Base-by-base conservation (phyloP, 305 asterid genomes). In the Solanum hybrid region DNA sequence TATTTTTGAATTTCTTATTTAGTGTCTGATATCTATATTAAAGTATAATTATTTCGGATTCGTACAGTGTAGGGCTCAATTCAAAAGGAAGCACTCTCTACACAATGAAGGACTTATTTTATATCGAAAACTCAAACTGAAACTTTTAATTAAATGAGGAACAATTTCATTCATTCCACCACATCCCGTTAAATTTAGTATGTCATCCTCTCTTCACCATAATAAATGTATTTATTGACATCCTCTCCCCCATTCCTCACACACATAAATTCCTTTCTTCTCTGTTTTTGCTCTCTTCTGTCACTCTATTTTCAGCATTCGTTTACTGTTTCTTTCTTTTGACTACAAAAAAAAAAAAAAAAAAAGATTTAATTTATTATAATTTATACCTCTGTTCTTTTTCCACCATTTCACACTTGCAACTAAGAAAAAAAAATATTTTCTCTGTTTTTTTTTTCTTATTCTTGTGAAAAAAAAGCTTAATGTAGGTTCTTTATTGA, bases 61-160 rank as follows among this genome's bases (percentile, higher is more conserved):
- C n/a, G 4, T 16, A 3, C 8, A 46, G 0, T 16, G 64, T 51
- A 51, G 67, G n/a, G 67, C n/a, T 51, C n/a, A 0, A 39, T 39
- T 39, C 42, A 39, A 39, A 39, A 39, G 13, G 42, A 3, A 14
- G 64, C 64, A 46, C 64, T 13, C 61, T 46, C 8, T 46, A 14
- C 22, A 14, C 22, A 46, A 46, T 14, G 8, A 46, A 46, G 64
- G 64, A 46, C 0, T 14, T 46, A 14, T 46, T 46, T 46, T 46
- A 46, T 14, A 1, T 46, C 0, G 0, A 46, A 0, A 42, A 46
- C 0, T 46, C 3, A 46, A 46, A 46, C 14, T 0, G 0, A 46
- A 46, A 14, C 1, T 14, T 46, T 46, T 46, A 46, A 46, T 46
- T 46, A 46, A 46, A 46, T 16, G 8, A 46, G 0, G 7, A 46